Evolutionary conservation across 768 basidiomycete species (phyloP).

Genomic region (Russula griseocarnosa): DNA sequence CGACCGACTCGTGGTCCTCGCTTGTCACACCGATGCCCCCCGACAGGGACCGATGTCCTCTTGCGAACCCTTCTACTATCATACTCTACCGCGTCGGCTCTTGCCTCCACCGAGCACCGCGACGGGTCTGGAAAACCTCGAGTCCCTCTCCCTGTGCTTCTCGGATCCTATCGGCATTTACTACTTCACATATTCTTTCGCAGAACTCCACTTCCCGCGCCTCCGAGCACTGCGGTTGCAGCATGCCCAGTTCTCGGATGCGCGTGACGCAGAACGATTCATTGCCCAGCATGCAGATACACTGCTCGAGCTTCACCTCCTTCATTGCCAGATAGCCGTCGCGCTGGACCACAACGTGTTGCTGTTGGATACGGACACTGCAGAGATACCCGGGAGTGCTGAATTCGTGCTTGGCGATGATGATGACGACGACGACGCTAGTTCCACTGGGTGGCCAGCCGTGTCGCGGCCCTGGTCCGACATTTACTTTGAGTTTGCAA

Average conservation of each 20-base stretch:
- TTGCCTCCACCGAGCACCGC: neutral
- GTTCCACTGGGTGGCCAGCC: neutral
- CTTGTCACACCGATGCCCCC: neutral
- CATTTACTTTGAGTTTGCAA: slow-evolving; percentile 4
- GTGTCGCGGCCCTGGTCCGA: slow-evolving; percentile 20
- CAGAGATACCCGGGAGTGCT: neutral
- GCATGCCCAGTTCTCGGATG: slow-evolving; percentile 18
- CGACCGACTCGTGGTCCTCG: slow-evolving; percentile 8
- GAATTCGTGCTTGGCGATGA: neutral
- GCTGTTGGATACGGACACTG: no score
- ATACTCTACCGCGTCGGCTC: slow-evolving; percentile 4
- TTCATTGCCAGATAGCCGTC: slow-evolving; percentile 18
- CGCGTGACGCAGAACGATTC: slow-evolving; percentile 16
- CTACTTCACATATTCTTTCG: slow-evolving; percentile 9
- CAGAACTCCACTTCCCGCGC: slow-evolving; percentile 14
- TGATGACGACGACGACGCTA: neutral
- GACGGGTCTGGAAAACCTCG: slow-evolving; percentile 8
- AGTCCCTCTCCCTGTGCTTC: slow-evolving; percentile 18
- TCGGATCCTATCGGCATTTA: slow-evolving; percentile 12
- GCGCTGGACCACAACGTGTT: neutral
- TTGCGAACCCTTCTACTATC: slow-evolving; percentile 15
- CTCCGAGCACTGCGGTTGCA: slow-evolving; percentile 18
- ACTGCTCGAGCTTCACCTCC: slow-evolving; percentile 16
- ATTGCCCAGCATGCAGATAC: slow-evolving; percentile 13
- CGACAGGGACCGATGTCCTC: slow-evolving; percentile 6